phyloP scores from a whole-genome alignment of 2,329 filamentous ascomycete species.

The Fusarium hainanense region DNA sequence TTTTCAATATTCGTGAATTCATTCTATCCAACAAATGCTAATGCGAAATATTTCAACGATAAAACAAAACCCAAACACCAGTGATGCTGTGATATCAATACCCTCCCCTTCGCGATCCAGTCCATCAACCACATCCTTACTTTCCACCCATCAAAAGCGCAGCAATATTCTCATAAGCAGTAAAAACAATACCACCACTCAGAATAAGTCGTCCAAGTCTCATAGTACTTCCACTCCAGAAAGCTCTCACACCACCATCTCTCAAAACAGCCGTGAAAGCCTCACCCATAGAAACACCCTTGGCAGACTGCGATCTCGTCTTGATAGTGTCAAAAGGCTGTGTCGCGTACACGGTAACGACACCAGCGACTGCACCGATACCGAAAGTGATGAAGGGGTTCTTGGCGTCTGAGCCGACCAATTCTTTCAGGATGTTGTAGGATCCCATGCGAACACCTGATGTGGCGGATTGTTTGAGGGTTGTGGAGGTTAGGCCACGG shows the following conservation, averaged over 20 bases:
- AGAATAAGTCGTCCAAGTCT: slow-evolving; percentile 71
- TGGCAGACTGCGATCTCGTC: slow-evolving; percentile 69
- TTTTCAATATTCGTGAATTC: background rate
- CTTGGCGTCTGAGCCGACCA: slow-evolving; percentile 33
- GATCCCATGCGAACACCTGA: slow-evolving; percentile 61
- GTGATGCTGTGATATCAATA: background rate
- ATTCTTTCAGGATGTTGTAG: slow-evolving; percentile 60
- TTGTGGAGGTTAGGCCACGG: slow-evolving; percentile 57
- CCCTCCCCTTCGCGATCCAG: too few species aligned
- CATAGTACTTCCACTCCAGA: slow-evolving; percentile 78
- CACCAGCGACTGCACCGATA: slow-evolving; percentile 70
- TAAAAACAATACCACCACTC: slow-evolving; percentile 74
- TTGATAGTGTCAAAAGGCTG: slow-evolving; percentile 74
- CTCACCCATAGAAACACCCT: slow-evolving; percentile 66
- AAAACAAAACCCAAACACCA: background rate
- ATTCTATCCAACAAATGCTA: background rate
- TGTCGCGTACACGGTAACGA: slow-evolving; percentile 68
- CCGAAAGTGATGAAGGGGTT: slow-evolving; percentile 63
- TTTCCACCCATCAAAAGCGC: slow-evolving; percentile 18
- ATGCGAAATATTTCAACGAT: background rate
- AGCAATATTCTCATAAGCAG: slow-evolving; percentile 68
- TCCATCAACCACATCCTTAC: too few species aligned
- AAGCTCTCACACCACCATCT: slow-evolving; percentile 68
- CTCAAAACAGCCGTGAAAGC: slow-evolving; percentile 64
- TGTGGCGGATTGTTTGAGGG: slow-evolving; percentile 60